Percentiles rank a stretch among this genome's conserved stretches.
phyloP scores from a whole-genome alignment of 2,329 filamentous ascomycete species.

The Cercospora nicotianae region DNA sequence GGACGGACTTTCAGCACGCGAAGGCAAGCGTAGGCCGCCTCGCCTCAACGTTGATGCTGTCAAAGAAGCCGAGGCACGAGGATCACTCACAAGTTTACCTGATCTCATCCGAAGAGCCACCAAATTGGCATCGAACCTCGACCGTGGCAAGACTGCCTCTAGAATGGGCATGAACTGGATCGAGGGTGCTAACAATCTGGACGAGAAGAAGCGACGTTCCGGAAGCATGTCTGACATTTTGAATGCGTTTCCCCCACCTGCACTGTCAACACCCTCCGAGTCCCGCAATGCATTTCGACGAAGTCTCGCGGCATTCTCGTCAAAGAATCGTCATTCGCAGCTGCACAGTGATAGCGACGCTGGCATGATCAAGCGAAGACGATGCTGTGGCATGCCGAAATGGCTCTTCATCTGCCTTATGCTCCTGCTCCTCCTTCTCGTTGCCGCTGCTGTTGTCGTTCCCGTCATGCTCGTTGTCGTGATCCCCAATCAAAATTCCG shows the following conservation, averaged over 20 bases:
- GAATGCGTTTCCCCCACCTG: conserved; percentile 63
- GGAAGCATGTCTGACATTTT: conserved; percentile 64
- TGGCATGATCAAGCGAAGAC: conserved; percentile 45
- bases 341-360: conserved; percentile 36
- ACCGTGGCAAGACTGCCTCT: conserved; percentile 71
- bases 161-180: conserved; percentile 55
- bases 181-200: conserved; percentile 34
- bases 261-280: conserved; percentile 40
- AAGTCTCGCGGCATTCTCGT: conserved; percentile 12
- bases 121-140: conserved; percentile 79
- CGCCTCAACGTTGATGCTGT: conserved; percentile 80
- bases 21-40: conserved; percentile 59
- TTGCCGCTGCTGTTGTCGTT: conserved; percentile 79
- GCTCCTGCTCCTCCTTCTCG: conserved; percentile 67
- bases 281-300: conserved; percentile 22
- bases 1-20: conserved; percentile 43
- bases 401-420: conserved; percentile 71
- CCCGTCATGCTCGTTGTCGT: conserved; percentile 66
- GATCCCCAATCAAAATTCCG: conserved; percentile 48
- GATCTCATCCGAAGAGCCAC: conserved; percentile 90
- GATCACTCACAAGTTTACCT: conserved; percentile 86
- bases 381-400: conserved; percentile 79
- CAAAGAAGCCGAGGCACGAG: conserved; percentile 75
- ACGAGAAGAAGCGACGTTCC: conserved; percentile 43
- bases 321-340: conserved; percentile 25